Evolutionary conservation across 1,284 basidiomycete genomes (phyloP), one percentile per base, ranked within the genome.

Genomic region (Ganoderma resinaceum): DNA sequence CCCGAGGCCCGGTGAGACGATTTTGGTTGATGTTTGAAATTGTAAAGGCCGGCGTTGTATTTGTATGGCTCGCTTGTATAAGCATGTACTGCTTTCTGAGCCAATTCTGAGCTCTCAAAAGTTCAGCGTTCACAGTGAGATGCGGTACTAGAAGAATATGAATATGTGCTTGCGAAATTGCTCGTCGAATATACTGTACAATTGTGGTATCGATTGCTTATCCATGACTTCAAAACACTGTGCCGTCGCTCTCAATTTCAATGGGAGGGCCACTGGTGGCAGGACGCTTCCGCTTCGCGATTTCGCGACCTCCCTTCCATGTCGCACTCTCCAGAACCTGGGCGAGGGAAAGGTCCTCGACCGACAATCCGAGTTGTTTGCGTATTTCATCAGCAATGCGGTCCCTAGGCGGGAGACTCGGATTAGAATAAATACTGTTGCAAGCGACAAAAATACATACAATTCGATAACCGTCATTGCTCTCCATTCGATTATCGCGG

Each of bases 401-500:
- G 80, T 97, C 96, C 29, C 95, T 96, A 77, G 16, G 29, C 3
- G 7, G 23, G 40, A 23, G n/a, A 37, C 14, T 4, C n/a, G 5
- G 8, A 4, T 53, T 4, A 49, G 46, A 11, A 3, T 7, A 16
- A 7, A 53, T 9, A 29, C 26, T 38, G 5, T 20, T 16, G 3
- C 11, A 20, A 37, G 2, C 11, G 11, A 23, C n/a, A n/a, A n/a
- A 7, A 26, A 37, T 18, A 84, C 91, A 75, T 76, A 95, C 95
- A 99, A 85, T 76, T 93, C 89, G 69, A 98, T 92, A 46, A 99
- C 94, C 0, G 97, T 98, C 85, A 98, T 87, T 0, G 96, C 96
- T 64, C 97, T 85, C 96, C 97, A 98, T 81, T 99, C 97, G 52
- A 98, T 91, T 63, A 99, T 91, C 5, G 95, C 95, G 0, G 95